Evolutionary conservation across 2,329 filamentous ascomycete genomes (phyloP).

Genomic region (Taxawa tesnikishii): DNA sequence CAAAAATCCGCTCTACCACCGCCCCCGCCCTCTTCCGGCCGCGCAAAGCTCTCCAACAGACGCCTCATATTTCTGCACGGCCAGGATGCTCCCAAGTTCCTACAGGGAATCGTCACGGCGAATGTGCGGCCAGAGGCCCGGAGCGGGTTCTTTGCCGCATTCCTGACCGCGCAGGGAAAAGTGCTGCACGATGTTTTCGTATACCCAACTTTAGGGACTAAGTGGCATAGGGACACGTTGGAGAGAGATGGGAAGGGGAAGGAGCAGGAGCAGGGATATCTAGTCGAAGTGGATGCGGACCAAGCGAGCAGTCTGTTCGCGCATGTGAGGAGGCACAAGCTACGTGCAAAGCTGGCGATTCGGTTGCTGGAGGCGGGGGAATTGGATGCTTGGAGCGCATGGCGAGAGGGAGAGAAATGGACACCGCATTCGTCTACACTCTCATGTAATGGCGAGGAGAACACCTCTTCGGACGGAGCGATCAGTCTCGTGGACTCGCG

Average conservation of each 20-base stretch:
- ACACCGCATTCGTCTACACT: slow-evolving; percentile 14
- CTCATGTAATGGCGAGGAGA: background rate
- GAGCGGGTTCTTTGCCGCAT: slow-evolving; percentile 63
- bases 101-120: slow-evolving; percentile 78
- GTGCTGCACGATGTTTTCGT: slow-evolving; percentile 85
- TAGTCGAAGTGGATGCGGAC: slow-evolving; percentile 70
- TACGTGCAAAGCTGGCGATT: slow-evolving; percentile 66
- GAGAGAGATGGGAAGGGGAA: slow-evolving; percentile 12
- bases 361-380: slow-evolving; percentile 54
- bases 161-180: slow-evolving; percentile 71
- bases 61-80: slow-evolving; percentile 70
- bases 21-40: slow-evolving; percentile 39
- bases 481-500: slow-evolving; percentile 27
- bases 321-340: slow-evolving; percentile 74
- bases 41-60: slow-evolving; percentile 53
- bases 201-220: slow-evolving; percentile 46
- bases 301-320: slow-evolving; percentile 51
- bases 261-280: slow-evolving; percentile 41
- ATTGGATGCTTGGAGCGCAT: slow-evolving; percentile 58
- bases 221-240: slow-evolving; percentile 12
- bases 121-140: slow-evolving; percentile 38
- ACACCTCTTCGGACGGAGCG: slow-evolving; percentile 7
- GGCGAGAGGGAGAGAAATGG: slow-evolving; percentile 45
- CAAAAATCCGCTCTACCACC: slow-evolving; percentile 16
- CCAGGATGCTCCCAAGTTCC: slow-evolving; percentile 66